These are phyloP conservation scores for Cadophora malorum DNA, from an alignment of 2,329 filamentous ascomycete genomes.

Conservation along the genomic window DNA sequence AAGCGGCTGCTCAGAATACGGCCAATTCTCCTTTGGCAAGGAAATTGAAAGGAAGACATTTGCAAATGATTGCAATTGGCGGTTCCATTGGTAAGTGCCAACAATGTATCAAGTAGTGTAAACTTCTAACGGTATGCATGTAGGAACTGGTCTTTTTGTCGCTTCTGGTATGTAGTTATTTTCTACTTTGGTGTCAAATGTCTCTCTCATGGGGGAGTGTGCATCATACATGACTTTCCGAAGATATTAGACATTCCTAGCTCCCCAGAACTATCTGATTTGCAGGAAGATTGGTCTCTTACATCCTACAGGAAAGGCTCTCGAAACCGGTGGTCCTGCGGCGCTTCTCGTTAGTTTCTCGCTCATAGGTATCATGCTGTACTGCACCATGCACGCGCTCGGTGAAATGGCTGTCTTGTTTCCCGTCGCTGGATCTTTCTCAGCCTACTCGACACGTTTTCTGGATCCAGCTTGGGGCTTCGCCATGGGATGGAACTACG, in stretches of 20 bases:
- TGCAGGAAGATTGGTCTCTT: neutral
- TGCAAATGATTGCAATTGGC: slow-evolving; percentile 98
- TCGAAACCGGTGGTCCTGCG: slow-evolving; percentile 77
- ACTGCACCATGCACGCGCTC: slow-evolving; percentile 88
- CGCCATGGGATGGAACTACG: slow-evolving; percentile 91
- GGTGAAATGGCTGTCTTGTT: slow-evolving; percentile 92
- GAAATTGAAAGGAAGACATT: slow-evolving; percentile 80
- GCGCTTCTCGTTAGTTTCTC: slow-evolving; percentile 78
- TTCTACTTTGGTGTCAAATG: neutral
- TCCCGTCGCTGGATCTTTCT: slow-evolving; percentile 90
- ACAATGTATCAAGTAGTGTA: neutral
- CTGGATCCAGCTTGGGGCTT: slow-evolving; percentile 94
- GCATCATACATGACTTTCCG: neutral
- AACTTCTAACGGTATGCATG: slow-evolving; percentile 25
- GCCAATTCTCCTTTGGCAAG: slow-evolving; percentile 77
- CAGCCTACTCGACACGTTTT: slow-evolving; percentile 89
- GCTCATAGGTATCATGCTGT: slow-evolving; percentile 86
- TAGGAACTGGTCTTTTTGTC: slow-evolving; percentile 85
- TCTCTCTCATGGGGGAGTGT: no score
- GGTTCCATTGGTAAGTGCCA: slow-evolving; percentile 75
- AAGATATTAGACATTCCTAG: neutral
- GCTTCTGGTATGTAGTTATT: slow-evolving; percentile 58
- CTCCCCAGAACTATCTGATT: neutral
- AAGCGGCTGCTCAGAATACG: slow-evolving; percentile 65
- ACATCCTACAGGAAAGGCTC: slow-evolving; percentile 52